Base-by-base conservation (phyloP, 2,329 filamentous ascomycete genomes). In the Pyricularia sp. region DNA sequence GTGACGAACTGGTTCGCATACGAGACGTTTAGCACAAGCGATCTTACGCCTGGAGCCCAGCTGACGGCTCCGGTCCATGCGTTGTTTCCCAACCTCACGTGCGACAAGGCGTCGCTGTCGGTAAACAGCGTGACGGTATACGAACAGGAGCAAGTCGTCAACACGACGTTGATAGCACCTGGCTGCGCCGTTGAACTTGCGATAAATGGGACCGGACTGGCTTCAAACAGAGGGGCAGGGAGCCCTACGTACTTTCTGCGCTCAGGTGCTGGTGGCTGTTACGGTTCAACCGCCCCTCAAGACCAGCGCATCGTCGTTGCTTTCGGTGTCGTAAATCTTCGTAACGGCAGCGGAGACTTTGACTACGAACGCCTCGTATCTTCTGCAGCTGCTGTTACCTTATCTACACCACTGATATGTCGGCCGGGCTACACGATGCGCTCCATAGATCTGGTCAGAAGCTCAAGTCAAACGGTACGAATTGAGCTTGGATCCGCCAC, bases 21-120 rank as follows among this genome's bases (percentile, higher is more conserved):
- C 40, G 73, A 76, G 40, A 70, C 71, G 1, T 77, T 78, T 44
- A 61, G 66, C 6, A 66, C 70, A 12, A 33, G 22, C 22, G 66
- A 72, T 22, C 62, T 71, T 16, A 64, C 70, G 0, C 62, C 64
- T 1, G 67, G 68, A 22, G 73, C 68, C 19, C 68, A 70, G 16
- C 63, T 76, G 9, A 69, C 68, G 19, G 72, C 74, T 5, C 71
- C 68, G 0, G 75, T 78, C 0, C 71, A 76, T 31, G 75, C 76
- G 5, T 75, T 78, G 19, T 67, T 70, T 4, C 70, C 71, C 5
- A 68, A 68, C 0, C 67, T 78, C 4, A 70, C 72, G 0, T 78
- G 76, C 35, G 69, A 73, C 16, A 59, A 66, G 10, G 75, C 73
- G 1, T 62, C 71, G 49, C 30, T 73, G 19, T 66, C 67, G 5